Conservation (phyloP, 306 rosid species). For the Oemleria cerasiformis region DNA sequence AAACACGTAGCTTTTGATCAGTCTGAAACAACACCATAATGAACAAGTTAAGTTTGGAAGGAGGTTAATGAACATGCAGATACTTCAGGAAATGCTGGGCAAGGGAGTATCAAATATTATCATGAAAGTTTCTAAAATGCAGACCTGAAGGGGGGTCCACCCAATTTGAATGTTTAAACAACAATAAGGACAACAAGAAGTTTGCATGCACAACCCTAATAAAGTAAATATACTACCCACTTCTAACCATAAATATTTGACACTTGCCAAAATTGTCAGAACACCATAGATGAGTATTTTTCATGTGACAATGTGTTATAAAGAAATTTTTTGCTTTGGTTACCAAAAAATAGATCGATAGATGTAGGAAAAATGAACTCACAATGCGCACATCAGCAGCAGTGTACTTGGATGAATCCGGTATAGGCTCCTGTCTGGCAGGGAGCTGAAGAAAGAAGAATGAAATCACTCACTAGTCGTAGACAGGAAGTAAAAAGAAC, state of each 20-base stretch:
- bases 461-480: background rate
- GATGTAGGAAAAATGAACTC: constrained; percentile 40
- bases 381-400: constrained; percentile 99
- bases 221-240: background rate
- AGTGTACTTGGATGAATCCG: constrained; percentile 86
- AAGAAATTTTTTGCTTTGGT: background rate
- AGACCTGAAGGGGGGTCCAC: background rate
- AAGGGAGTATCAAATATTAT: background rate
- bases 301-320: background rate
- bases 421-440: constrained; percentile 78
- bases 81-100: background rate
- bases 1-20: constrained; percentile 97
- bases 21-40: constrained; percentile 60
- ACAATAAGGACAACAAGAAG: background rate
- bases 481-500: background rate
- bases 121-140: background rate
- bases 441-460: constrained; percentile 59
- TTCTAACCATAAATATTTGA: background rate
- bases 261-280: background rate
- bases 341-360: background rate
- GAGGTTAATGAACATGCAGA: constrained; percentile 9
- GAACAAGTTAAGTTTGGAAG: constrained; percentile 18
- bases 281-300: background rate
- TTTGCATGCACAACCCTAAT: background rate
- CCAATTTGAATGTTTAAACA: background rate